Evolutionary conservation across 495 filamentous ascomycete genomes (phyloP).

Genomic region (Pyrenula massariospora): DNA sequence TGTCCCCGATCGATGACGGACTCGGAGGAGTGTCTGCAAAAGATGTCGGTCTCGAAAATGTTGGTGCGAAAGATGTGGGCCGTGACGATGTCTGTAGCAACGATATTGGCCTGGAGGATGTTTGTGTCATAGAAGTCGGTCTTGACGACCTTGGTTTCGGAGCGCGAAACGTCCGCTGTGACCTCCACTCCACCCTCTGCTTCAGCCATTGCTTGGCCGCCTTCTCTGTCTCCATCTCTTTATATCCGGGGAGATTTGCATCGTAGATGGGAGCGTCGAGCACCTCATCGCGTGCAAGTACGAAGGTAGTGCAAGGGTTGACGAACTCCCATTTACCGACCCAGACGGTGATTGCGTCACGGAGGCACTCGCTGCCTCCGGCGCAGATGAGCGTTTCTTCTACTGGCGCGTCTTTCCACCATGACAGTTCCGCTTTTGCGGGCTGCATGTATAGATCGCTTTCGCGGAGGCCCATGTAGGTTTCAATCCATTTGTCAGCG

Average conservation of each 20-base stretch:
- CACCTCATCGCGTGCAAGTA: constrained; percentile 22
- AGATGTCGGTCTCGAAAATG: neutral
- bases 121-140: neutral
- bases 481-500: constrained; percentile 25
- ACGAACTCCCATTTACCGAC: constrained; percentile 9
- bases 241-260: neutral
- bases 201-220: neutral
- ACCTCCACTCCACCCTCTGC: neutral
- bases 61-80: neutral
- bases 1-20: neutral
- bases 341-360: constrained; percentile 38
- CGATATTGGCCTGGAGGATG: neutral
- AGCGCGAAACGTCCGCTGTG: neutral
- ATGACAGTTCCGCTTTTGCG: constrained; percentile 30
- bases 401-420: constrained; percentile 40
- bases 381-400: constrained; percentile 37
- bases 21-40: neutral
- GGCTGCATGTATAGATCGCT: constrained; percentile 47
- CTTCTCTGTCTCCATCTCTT: neutral
- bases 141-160: neutral
- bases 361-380: constrained; percentile 44
- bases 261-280: constrained; percentile 23
- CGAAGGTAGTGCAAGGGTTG: constrained; percentile 18
- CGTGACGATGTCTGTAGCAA: neutral
- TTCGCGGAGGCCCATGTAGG: constrained; percentile 30